Evolutionary conservation across 495 filamentous ascomycete genomes (phyloP).

Genomic region (Aspergillus diversus): DNA sequence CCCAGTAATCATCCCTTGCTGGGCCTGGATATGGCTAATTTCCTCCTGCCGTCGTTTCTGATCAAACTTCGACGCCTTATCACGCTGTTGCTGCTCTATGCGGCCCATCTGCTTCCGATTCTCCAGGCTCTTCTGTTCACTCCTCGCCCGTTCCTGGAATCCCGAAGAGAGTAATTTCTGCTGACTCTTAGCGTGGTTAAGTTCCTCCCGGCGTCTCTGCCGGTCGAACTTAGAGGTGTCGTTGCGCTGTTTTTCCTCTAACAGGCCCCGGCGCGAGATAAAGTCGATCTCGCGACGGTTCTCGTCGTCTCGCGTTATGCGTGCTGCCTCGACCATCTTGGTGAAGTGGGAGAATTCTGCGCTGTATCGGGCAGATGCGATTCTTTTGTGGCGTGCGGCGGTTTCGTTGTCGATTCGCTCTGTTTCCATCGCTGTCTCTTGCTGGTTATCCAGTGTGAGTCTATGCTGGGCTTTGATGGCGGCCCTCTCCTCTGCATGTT

Average conservation of each 20-base stretch:
- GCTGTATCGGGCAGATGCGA: conserved; percentile 10
- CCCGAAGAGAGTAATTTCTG: too few relatives aligned
- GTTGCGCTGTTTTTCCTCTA: too few relatives aligned
- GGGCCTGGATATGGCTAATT: neutral
- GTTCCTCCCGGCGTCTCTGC: too few relatives aligned
- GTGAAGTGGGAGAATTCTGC: conserved; percentile 15
- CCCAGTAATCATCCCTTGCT: conserved; percentile 8
- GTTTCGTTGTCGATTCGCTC: conserved; percentile 13
- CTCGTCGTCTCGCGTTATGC: conserved; percentile 5
- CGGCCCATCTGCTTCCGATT: too few relatives aligned
- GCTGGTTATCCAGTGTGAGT: conserved; percentile 4
- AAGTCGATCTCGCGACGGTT: too few relatives aligned
- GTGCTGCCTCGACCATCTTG: conserved; percentile 2
- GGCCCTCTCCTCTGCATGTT: conserved; percentile 8
- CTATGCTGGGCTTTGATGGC: conserved; percentile 1
- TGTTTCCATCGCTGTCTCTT: conserved; percentile 1
- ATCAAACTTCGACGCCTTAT: conserved; percentile 2
- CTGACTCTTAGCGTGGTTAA: too few relatives aligned
- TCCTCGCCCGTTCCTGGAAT: too few relatives aligned
- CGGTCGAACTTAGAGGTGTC: too few relatives aligned
- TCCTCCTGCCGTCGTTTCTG: conserved; percentile 10
- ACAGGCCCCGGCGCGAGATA: too few relatives aligned
- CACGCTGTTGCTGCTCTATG: conserved; percentile 13
- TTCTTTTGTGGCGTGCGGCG: conserved; percentile 2
- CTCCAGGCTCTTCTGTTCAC: too few relatives aligned